Conservation (phyloP, 257 asterid genomes). For the Gentiana dahurica region DNA sequence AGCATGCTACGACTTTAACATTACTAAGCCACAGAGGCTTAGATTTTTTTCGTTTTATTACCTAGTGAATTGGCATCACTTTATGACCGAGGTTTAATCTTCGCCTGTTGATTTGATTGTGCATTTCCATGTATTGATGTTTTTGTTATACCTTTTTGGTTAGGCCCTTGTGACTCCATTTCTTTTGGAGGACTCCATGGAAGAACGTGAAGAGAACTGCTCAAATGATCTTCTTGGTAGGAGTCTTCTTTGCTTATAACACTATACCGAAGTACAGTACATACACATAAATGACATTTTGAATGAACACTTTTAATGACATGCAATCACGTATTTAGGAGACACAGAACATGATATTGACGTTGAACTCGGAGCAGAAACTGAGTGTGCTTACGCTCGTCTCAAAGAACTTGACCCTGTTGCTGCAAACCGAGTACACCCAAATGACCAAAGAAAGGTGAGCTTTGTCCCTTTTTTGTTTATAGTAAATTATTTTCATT, state of each 20-base stretch:
- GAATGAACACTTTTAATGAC: not conserved
- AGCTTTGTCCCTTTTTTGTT: too few relatives aligned
- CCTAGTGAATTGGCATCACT: too few relatives aligned
- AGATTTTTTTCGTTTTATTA: too few relatives aligned
- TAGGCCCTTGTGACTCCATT: slow-evolving; percentile 91
- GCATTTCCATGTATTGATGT: not conserved
- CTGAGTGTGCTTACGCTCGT: slow-evolving; percentile 29
- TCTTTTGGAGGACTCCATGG: slow-evolving; percentile 57
- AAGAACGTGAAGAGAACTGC: slow-evolving; percentile 40
- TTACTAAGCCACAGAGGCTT: too few relatives aligned
- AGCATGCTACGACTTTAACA: too few relatives aligned
- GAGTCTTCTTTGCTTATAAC: not conserved
- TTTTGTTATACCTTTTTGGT: slow-evolving; percentile 1
- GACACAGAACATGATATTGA: slow-evolving; percentile 34
- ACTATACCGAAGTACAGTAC: not conserved
- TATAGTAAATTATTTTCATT: too few relatives aligned
- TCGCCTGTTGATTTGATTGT: not conserved
- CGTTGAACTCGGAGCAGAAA: slow-evolving; percentile 19
- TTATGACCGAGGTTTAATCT: too few relatives aligned
- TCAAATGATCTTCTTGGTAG: slow-evolving; percentile 41
- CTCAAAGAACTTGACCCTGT: slow-evolving; percentile 73
- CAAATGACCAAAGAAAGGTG: slow-evolving; percentile 84
- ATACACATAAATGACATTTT: not conserved
- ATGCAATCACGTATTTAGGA: slow-evolving; percentile 25
- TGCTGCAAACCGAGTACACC: slow-evolving; percentile 84